phyloP scores from a whole-genome alignment of 495 filamentous ascomycete species.

The Achaetomiella virescens region DNA sequence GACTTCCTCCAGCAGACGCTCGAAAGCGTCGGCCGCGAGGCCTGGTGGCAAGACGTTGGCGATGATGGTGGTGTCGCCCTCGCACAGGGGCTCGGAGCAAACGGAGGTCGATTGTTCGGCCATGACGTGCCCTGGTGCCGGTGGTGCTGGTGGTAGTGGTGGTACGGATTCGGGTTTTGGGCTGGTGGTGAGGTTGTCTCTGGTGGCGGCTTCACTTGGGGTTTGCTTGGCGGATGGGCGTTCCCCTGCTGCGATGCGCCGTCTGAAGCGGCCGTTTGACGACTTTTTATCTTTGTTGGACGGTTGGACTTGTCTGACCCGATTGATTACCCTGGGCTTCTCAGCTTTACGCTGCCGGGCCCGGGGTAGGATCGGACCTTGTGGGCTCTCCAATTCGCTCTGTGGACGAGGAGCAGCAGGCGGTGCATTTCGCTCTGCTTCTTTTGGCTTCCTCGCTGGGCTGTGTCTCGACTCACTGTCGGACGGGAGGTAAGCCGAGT shows the following conservation, averaged over 20 bases:
- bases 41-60: conserved; percentile 54
- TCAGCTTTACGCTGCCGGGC: conserved; percentile 13
- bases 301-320: neutral
- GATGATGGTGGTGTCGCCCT: conserved; percentile 76
- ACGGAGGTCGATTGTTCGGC: conserved; percentile 1
- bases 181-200: neutral
- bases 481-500: conserved; percentile 1
- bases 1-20: conserved; percentile 68
- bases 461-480: conserved; percentile 12
- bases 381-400: conserved; percentile 13
- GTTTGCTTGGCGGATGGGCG: neutral
- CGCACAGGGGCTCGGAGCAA: conserved; percentile 42
- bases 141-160: conserved; percentile 12
- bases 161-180: neutral
- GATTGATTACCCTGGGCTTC: conserved; percentile 8
- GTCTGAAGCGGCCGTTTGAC: neutral
- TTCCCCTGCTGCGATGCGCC: neutral
- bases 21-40: conserved; percentile 56
- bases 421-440: conserved; percentile 15
- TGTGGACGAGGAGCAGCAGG: neutral
- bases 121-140: conserved; percentile 8
- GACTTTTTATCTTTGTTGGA: conserved; percentile 5
- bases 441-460: conserved; percentile 3
- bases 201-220: neutral
- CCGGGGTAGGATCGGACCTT: conserved; percentile 16